Evolutionary conservation across 352 stramenopile species (phyloP).

Genomic region (Globisporangium acanthophoron): DNA sequence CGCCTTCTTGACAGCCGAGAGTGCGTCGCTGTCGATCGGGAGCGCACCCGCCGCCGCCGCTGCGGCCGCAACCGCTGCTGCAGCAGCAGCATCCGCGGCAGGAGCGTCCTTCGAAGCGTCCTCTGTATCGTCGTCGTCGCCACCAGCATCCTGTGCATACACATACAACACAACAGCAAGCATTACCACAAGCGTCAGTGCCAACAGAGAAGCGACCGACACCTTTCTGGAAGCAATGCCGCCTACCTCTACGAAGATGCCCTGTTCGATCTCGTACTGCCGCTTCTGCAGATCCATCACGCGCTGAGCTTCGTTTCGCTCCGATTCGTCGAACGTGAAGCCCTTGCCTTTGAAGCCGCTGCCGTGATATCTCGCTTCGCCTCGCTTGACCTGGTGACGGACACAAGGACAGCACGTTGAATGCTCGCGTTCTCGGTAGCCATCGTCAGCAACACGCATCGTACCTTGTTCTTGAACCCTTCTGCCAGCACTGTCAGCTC

Average conservation of each 20-base stretch:
- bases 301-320: conserved; percentile 95
- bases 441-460: neutral
- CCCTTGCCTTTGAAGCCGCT: conserved; percentile 98
- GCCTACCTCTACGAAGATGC: conserved; percentile 66
- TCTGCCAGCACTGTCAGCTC: conserved; percentile 92
- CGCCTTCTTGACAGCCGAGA: conserved; percentile 73
- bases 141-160: conserved; percentile 34
- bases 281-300: conserved; percentile 89
- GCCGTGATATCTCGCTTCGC: conserved; percentile 93
- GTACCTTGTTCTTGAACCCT: conserved; percentile 93
- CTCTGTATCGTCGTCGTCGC: conserved; percentile 52
- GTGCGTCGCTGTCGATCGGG: conserved; percentile 44
- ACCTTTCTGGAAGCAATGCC: neutral
- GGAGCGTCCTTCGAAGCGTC: conserved; percentile 22
- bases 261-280: conserved; percentile 87
- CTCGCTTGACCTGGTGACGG: conserved; percentile 75
- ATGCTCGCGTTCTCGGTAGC: neutral
- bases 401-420: neutral
- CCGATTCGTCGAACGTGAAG: conserved; percentile 97
- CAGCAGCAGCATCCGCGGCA: neutral
- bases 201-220: neutral
- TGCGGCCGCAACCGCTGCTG: neutral
- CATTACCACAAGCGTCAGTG: neutral
- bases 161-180: neutral
- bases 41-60: neutral